Percentiles rank a stretch among this genome's conserved stretches.
phyloP scores from a whole-genome alignment of 257 asterid species.

The Perilla frutescens region DNA sequence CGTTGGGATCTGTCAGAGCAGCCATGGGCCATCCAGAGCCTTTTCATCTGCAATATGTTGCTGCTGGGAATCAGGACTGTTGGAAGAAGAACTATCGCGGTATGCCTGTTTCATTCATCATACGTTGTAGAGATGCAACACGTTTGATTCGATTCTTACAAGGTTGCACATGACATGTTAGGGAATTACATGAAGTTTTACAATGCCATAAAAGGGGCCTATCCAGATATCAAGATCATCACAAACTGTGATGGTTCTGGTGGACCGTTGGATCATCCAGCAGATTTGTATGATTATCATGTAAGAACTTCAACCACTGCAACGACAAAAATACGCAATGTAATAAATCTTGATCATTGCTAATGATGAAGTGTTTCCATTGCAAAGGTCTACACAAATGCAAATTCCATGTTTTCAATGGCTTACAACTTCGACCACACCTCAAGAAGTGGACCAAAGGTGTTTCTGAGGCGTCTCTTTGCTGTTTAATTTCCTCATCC shows the following conservation, averaged over 20 bases:
- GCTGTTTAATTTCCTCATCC: neutral
- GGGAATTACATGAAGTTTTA: conserved; percentile 91
- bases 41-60: conserved; percentile 80
- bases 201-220: conserved; percentile 63
- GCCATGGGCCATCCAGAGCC: conserved; percentile 88
- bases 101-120: conserved; percentile 21
- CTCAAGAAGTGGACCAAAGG: conserved; percentile 83
- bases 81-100: conserved; percentile 79
- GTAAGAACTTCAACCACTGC: conserved; percentile 46
- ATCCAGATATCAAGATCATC: conserved; percentile 77
- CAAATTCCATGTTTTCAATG: conserved; percentile 64
- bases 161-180: conserved; percentile 23
- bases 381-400: conserved; percentile 66
- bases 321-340: neutral
- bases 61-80: conserved; percentile 92
- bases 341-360: neutral
- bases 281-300: conserved; percentile 87
- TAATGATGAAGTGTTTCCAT: conserved; percentile 13
- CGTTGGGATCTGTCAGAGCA: conserved; percentile 88
- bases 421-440: conserved; percentile 69
- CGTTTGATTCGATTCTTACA: neutral
- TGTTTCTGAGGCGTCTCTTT: conserved; percentile 27
- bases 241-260: conserved; percentile 86
- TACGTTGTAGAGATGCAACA: neutral
- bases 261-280: conserved; percentile 75